Evolutionary conservation across 345 rosid genomes (phyloP).

Genomic region (Euphorbia peplus): DNA sequence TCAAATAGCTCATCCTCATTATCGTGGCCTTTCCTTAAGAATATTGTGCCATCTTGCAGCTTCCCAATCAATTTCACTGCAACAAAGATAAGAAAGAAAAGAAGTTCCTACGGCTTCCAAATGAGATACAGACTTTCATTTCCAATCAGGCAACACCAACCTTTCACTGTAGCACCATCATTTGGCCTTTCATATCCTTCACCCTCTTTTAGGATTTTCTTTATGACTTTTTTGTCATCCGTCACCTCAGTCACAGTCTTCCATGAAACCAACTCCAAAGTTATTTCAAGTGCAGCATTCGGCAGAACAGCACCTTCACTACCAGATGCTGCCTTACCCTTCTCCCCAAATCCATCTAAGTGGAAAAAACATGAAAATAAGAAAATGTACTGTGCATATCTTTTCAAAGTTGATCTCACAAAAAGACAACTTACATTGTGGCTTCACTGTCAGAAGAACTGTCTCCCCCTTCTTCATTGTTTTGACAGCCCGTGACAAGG

Average conservation of each 20-base stretch:
- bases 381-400: neutral
- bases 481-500: constrained; percentile 70
- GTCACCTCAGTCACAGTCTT: constrained; percentile 77
- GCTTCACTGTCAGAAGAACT: constrained; percentile 71
- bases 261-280: constrained; percentile 77
- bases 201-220: constrained; percentile 80
- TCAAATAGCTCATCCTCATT: constrained; percentile 63
- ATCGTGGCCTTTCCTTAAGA: constrained; percentile 70
- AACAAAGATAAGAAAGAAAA: neutral
- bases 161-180: constrained; percentile 74
- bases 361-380: constrained; percentile 8
- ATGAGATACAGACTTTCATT: neutral
- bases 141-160: constrained; percentile 26
- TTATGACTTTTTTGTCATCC: constrained; percentile 74
- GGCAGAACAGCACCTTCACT: constrained; percentile 73
- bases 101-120: neutral
- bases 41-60: constrained; percentile 72
- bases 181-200: constrained; percentile 84
- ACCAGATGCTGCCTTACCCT: constrained; percentile 56
- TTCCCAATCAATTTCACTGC: constrained; percentile 88
- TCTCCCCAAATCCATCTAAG: constrained; percentile 92
- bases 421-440: constrained; percentile 46
- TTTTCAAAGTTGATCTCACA: neutral
- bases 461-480: constrained; percentile 91
- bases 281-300: constrained; percentile 60